Percentiles rank a stretch among this genome's conserved stretches.
phyloP scores from a whole-genome alignment of 768 basidiomycete genomes.

The Zangia roseola region DNA sequence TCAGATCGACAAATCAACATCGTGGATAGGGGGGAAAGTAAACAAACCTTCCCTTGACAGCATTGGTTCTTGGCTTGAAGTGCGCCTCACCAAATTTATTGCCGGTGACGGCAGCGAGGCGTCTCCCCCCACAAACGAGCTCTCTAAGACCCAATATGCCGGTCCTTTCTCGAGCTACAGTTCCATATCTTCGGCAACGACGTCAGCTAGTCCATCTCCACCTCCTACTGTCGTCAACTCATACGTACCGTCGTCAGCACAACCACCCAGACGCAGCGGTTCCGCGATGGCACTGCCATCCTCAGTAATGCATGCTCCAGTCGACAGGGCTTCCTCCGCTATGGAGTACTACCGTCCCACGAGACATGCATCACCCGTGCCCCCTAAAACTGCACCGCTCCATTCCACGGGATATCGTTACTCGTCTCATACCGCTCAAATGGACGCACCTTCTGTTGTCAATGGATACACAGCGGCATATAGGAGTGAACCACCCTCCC shows the following conservation, averaged over 20 bases:
- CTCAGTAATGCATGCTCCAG: slow-evolving; percentile 46
- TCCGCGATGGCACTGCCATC: slow-evolving; percentile 65
- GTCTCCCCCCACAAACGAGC: slow-evolving; percentile 35
- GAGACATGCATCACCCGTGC: slow-evolving; percentile 52
- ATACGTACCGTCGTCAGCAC: slow-evolving; percentile 30
- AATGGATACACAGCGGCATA: slow-evolving; percentile 40
- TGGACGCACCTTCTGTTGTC: slow-evolving; percentile 26
- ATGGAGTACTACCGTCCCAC: slow-evolving; percentile 63
- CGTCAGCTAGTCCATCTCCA: slow-evolving; percentile 76
- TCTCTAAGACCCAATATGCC: slow-evolving; percentile 39
- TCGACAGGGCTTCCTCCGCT: slow-evolving; percentile 76
- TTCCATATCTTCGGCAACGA: slow-evolving; percentile 79
- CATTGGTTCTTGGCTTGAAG: slow-evolving; percentile 90
- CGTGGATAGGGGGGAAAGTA: slow-evolving; percentile 87
- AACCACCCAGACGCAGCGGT: slow-evolving; percentile 58
- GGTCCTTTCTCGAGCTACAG: slow-evolving; percentile 95
- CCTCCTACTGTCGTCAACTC: slow-evolving; percentile 52
- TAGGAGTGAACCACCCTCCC: slow-evolving; percentile 30
- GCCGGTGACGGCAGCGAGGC: slow-evolving; percentile 79
- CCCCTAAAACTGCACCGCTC: slow-evolving; percentile 55
- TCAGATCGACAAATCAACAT: slow-evolving; percentile 71
- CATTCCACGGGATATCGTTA: slow-evolving; percentile 32
- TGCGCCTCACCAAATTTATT: slow-evolving; percentile 90
- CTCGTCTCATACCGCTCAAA: slow-evolving; percentile 29
- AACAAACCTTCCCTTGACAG: slow-evolving; percentile 90